Evolutionary conservation across 345 rosid genomes (phyloP).

Genomic region (Hibiscus syriacus): DNA sequence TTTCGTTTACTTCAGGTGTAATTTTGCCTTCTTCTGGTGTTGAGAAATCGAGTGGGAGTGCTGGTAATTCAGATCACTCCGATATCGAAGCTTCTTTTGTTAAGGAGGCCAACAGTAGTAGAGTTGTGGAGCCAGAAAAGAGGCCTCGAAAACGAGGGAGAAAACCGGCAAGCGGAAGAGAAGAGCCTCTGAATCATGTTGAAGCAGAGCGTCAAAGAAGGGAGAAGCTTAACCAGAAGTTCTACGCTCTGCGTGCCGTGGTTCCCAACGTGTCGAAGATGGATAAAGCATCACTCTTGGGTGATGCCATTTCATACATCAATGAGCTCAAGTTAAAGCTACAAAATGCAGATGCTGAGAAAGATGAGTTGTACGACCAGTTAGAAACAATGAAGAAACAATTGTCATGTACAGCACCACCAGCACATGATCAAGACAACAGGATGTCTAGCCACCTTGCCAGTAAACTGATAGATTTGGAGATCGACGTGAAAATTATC

Average conservation of each 20-base stretch:
- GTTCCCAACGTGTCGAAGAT: conserved; percentile 95
- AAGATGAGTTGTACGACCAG: conserved; percentile 57
- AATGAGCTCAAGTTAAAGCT: conserved; percentile 68
- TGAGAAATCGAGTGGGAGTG: conserved; percentile 45
- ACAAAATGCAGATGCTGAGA: conserved; percentile 42
- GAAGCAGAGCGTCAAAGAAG: conserved; percentile 99
- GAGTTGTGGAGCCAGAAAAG: conserved; percentile 68
- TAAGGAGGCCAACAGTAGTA: conserved; percentile 55
- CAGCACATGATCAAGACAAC: conserved; percentile 32
- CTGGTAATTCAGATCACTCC: conserved; percentile 81
- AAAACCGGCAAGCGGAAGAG: too few species aligned
- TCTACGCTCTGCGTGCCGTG: conserved; percentile 79
- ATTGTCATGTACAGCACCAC: conserved; percentile 17
- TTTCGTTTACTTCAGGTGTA: conserved; percentile 76
- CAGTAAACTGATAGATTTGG: conserved; percentile 45
- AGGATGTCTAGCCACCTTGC: too few species aligned
- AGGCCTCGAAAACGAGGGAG: too few species aligned
- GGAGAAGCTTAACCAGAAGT: conserved; percentile 89
- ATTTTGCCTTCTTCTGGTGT: conserved; percentile 49
- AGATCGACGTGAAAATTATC: conserved; percentile 82
- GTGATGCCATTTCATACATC: conserved; percentile 83
- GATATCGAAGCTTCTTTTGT: conserved; percentile 89
- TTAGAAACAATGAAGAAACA: conserved; percentile 51
- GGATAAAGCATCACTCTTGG: conserved; percentile 95
- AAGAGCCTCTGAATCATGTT: conserved; percentile 84